Percentiles rank a stretch among this genome's conserved stretches.
Evolutionary conservation across 345 rosid species (phyloP).

Genomic region (Linum lewisii): DNA sequence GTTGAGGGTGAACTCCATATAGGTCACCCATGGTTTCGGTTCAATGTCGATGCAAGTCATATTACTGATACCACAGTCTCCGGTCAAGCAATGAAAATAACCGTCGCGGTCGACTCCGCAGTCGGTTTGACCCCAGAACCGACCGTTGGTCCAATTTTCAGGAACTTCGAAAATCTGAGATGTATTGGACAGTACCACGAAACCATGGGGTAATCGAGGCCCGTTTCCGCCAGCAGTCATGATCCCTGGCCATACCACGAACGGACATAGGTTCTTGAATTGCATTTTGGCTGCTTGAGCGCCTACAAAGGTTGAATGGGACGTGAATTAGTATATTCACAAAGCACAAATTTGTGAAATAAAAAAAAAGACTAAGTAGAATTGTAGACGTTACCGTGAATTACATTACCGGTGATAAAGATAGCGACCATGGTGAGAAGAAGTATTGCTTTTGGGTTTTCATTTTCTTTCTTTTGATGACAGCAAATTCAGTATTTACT

Average conservation of each 20-base stretch:
- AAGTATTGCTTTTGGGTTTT: too few relatives aligned
- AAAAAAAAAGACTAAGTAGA: too few relatives aligned
- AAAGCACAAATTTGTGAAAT: too few relatives aligned
- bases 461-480: too few relatives aligned
- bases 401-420: too few relatives aligned
- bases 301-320: too few relatives aligned
- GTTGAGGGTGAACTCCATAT: slow-evolving; percentile 49
- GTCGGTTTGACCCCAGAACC: slow-evolving; percentile 56
- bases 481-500: too few relatives aligned
- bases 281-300: slow-evolving; percentile 30
- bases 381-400: too few relatives aligned
- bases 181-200: slow-evolving; percentile 33
- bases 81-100: slow-evolving; percentile 45
- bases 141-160: slow-evolving; percentile 45
- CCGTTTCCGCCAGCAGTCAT: slow-evolving; percentile 50
- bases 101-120: slow-evolving; percentile 46
- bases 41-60: slow-evolving; percentile 42
- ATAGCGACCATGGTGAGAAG: too few relatives aligned
- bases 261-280: slow-evolving; percentile 40
- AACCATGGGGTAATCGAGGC: slow-evolving; percentile 45
- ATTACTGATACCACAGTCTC: slow-evolving; percentile 43
- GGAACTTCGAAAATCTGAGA: slow-evolving; percentile 32
- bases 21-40: slow-evolving; percentile 46
- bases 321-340: too few relatives aligned
- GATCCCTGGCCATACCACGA: slow-evolving; percentile 61